These are phyloP conservation scores for Podila epigama DNA, from an alignment of 192 early-diverging fungal genomes.

Conservation along the genomic window DNA sequence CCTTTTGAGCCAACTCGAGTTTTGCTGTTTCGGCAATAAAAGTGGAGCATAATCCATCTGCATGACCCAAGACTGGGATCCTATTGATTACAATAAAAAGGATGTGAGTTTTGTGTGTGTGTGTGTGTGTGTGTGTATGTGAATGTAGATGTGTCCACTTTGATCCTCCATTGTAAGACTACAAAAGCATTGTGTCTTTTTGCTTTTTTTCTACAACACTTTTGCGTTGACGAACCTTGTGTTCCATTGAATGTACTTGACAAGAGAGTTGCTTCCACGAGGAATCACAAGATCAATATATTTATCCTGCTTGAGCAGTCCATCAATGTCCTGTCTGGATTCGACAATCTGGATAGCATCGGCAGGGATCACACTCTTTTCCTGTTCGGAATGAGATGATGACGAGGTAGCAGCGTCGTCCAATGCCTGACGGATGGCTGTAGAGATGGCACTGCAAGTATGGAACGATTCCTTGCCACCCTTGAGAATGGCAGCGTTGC, in stretches of 20 bases:
- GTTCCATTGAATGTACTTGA: constrained; percentile 89
- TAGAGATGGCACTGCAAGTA: constrained; percentile 80
- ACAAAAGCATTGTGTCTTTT: too few relatives aligned
- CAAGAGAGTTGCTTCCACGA: constrained; percentile 89
- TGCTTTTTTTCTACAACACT: neutral
- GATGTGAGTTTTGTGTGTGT: neutral
- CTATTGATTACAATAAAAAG: constrained; percentile 50
- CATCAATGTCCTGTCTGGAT: constrained; percentile 88
- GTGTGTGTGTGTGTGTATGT: neutral
- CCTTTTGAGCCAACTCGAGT: constrained; percentile 73
- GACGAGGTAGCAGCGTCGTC: constrained; percentile 43
- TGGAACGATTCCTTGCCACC: constrained; percentile 92
- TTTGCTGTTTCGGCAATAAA: constrained; percentile 89
- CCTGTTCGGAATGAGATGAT: neutral
- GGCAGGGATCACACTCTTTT: constrained; percentile 58
- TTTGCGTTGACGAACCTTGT: constrained; percentile 67
- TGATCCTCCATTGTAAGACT: too few relatives aligned
- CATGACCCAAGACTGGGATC: constrained; percentile 99
- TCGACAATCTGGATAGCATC: constrained; percentile 88
- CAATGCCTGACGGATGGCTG: constrained; percentile 83
- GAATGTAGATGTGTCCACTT: too few relatives aligned
- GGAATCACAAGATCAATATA: constrained; percentile 98
- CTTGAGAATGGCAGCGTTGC: constrained; percentile 97
- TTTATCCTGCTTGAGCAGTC: constrained; percentile 83
- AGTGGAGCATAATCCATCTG: constrained; percentile 95